A percentile compares a stretch with the other conserved stretches of the same genome.
phyloP scores from a whole-genome alignment of 2,329 filamentous ascomycete genomes.

The Davidsoniella neocaledoniae region DNA sequence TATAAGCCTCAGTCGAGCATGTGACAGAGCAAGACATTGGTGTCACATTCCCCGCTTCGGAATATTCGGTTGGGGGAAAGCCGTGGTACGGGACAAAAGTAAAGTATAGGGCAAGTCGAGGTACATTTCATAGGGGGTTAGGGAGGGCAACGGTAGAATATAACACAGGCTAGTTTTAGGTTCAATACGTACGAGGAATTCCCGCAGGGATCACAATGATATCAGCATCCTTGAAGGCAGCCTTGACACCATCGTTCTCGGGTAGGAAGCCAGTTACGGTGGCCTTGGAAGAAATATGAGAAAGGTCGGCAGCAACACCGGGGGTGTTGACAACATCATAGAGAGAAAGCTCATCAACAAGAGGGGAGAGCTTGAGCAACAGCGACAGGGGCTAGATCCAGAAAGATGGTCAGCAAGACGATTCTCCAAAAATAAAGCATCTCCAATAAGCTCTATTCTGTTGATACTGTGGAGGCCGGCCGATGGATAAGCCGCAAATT shows the following conservation, averaged over 20 bases:
- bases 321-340: slow-evolving; percentile 99
- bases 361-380: slow-evolving; percentile 77
- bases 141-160: background rate
- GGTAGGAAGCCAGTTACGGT: slow-evolving; percentile 81
- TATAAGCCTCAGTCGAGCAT: too few relatives aligned
- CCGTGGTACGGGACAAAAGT: background rate
- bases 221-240: slow-evolving; percentile 81
- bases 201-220: slow-evolving; percentile 95
- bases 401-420: slow-evolving; percentile 10
- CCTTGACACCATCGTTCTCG: slow-evolving; percentile 67
- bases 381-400: slow-evolving; percentile 70
- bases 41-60: background rate
- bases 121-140: background rate
- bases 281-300: slow-evolving; percentile 86
- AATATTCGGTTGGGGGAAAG: slow-evolving; percentile 6
- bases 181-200: slow-evolving; percentile 63
- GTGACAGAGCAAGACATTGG: background rate
- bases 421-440: slow-evolving; percentile 7
- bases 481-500: background rate
- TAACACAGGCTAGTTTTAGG: background rate
- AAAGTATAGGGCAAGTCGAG: background rate
- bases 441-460: too few relatives aligned
- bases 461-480: slow-evolving; percentile 3
- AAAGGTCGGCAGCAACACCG: slow-evolving; percentile 88
- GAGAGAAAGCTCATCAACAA: slow-evolving; percentile 81